Base-by-base conservation (phyloP, 2,329 filamentous ascomycete genomes). In the Xylaria sp. region DNA sequence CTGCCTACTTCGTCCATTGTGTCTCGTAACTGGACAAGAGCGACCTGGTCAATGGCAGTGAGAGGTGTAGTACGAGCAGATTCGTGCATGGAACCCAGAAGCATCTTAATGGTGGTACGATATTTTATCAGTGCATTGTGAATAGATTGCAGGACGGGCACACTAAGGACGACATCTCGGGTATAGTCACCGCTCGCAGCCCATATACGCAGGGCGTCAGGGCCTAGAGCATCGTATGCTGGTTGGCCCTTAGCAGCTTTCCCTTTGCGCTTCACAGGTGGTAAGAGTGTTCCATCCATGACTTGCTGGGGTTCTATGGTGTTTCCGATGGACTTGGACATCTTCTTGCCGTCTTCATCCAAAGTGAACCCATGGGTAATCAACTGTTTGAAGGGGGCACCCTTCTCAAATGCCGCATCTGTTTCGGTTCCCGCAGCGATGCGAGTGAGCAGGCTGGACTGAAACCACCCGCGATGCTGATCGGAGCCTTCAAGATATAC, bases 401-500 rank as follows among this genome's bases (percentile, higher is more conserved):
- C 73, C 21, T 74, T 75, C 38, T 73, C 70, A 35, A 75, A 70
- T 4, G 73, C 70, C 0, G 73, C 67, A 2, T 77, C 75, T 3
- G 77, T 74, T 45, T 78, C 73, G 8, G 74, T 78, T 68, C 88
- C 84, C 2, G 84, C 83, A 0, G 94, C 91, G 31, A 96, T 85
- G 52, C 92, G 88, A 0, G 95, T 98, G 58, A 99, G 83, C 11
- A 99, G 84, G 66, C 93, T 96, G 6, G 95, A 98, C 77, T 99
- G 95, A 75, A 99, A 99, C 95, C 95, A 99, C 31, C 95, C 95
- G 40, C 95, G 90, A 77, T 99, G 95, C 75, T 99, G 95, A 75
- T 99, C 95, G 3, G 90, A 92, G 33, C 95, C 95, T 79, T 99
- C 95, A 2, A 98, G 84, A 74, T 96, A 98, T 23, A 98, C 85